Evolutionary conservation across 345 rosid species (phyloP).

Genomic region (Brassica rapa): DNA sequence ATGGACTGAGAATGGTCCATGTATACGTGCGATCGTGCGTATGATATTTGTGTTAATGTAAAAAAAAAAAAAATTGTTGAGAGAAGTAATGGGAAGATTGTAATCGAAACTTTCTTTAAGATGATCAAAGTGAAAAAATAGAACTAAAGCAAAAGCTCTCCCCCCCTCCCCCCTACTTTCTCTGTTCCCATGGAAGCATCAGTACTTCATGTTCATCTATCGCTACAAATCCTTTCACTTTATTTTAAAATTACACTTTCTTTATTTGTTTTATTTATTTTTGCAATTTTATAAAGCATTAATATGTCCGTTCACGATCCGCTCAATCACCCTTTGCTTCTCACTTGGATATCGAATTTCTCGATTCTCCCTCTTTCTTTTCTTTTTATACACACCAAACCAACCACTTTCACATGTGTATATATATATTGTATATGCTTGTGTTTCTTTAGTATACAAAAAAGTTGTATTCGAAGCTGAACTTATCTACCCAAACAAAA

Average conservation of each 20-base stretch:
- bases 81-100: conserved; percentile 35
- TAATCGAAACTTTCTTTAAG: too few species aligned
- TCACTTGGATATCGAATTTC: conserved; percentile 44
- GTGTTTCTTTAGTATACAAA: not conserved
- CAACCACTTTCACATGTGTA: conserved; percentile 23
- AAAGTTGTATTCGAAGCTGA: not conserved
- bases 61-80: not conserved
- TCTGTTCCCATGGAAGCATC: conserved; percentile 36
- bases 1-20: conserved; percentile 22
- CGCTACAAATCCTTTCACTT: conserved; percentile 32
- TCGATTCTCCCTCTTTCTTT: conserved; percentile 33
- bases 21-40: conserved; percentile 39
- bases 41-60: not conserved
- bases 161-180: conserved; percentile 29
- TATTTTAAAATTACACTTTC: conserved; percentile 32
- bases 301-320: conserved; percentile 39
- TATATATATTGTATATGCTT: not conserved
- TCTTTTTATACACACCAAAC: conserved; percentile 17
- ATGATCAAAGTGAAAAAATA: conserved; percentile 43
- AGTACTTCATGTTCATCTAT: conserved; percentile 38
- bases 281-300: conserved; percentile 19
- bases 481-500: not conserved
- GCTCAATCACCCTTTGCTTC: conserved; percentile 42
- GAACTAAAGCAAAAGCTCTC: conserved; percentile 43
- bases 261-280: not conserved